Evolutionary conservation across 78 protist species (phyloP).

Genomic region (Cavenderia fasciculata): DNA sequence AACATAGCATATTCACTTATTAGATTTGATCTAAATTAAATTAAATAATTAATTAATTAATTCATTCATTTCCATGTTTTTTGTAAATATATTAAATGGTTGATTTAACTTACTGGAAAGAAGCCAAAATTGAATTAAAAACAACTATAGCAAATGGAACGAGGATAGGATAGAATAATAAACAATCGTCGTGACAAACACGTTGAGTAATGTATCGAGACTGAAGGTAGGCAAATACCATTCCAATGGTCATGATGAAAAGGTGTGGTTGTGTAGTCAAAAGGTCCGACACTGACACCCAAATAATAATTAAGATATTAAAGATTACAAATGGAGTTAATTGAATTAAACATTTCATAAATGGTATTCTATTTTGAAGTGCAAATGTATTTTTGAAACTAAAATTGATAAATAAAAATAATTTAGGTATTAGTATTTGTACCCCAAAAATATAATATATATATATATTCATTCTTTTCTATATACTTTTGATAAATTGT

Average conservation of each 20-base stretch:
- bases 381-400: slow-evolving; percentile 47
- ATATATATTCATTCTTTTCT: too few relatives aligned
- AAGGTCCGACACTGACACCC: slow-evolving; percentile 33
- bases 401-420: background rate
- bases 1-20: slow-evolving; percentile 7
- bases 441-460: background rate
- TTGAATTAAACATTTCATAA: slow-evolving; percentile 46
- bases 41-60: background rate
- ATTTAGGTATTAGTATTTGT: background rate
- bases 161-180: slow-evolving; percentile 25
- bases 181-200: slow-evolving; percentile 74
- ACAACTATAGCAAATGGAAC: slow-evolving; percentile 33
- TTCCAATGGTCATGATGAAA: slow-evolving; percentile 65
- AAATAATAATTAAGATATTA: slow-evolving; percentile 29
- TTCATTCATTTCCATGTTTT: too few relatives aligned
- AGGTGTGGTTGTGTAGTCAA: slow-evolving; percentile 15
- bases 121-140: slow-evolving; percentile 29
- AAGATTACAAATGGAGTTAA: slow-evolving; percentile 47
- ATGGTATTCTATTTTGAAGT: slow-evolving; percentile 51
- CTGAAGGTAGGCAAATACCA: slow-evolving; percentile 46
- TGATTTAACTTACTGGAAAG: too few relatives aligned
- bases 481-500: slow-evolving; percentile 60
- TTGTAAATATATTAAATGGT: background rate
- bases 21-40: background rate
- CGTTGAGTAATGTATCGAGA: slow-evolving; percentile 73